These are phyloP conservation scores for Exserohilum turcica DNA, from an alignment of 2,329 filamentous ascomycete genomes.

Conservation along the genomic window DNA sequence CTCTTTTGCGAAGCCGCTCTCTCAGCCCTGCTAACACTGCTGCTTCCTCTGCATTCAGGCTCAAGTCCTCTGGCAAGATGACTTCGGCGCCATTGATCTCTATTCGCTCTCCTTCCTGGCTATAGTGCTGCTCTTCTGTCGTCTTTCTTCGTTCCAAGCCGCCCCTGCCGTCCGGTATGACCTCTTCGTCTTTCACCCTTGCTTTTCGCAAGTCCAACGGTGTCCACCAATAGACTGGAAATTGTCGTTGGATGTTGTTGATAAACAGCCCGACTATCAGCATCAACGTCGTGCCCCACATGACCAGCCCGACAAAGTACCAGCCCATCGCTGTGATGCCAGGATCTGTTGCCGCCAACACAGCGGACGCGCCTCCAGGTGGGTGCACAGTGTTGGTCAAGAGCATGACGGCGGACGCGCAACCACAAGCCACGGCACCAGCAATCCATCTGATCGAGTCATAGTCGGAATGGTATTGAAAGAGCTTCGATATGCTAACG, in stretches of 20 bases:
- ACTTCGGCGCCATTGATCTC: conserved; percentile 41
- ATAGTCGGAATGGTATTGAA: conserved; percentile 48
- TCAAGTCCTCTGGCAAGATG: conserved; percentile 43
- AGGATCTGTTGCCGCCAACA: conserved; percentile 51
- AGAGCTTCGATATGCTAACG: conserved; percentile 53
- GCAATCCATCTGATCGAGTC: conserved; percentile 52
- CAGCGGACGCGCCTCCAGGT: conserved; percentile 57
- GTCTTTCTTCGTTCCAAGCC: conserved; percentile 27
- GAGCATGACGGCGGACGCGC: conserved; percentile 53
- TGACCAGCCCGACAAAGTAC: conserved; percentile 52
- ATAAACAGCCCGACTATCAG: conserved; percentile 49
- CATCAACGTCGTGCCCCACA: conserved; percentile 52
- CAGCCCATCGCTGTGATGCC: conserved; percentile 53
- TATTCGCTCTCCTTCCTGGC: conserved; percentile 28
- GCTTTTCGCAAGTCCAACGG: conserved; percentile 42
- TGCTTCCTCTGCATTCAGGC: conserved; percentile 44
- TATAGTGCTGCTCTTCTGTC: conserved; percentile 21
- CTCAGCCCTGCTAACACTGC: conserved; percentile 45
- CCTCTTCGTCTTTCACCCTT: conserved; percentile 30
- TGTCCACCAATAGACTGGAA: conserved; percentile 58
- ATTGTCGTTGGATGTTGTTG: conserved; percentile 55
- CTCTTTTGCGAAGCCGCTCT: conserved; percentile 34
- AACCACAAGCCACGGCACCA: conserved; percentile 51
- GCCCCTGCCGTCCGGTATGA: conserved; percentile 26
- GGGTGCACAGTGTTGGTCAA: conserved; percentile 56